Percentiles rank a stretch among this genome's conserved stretches.
phyloP scores from a whole-genome alignment of 2,329 filamentous ascomycete species.

The Trichoderma harzianum region DNA sequence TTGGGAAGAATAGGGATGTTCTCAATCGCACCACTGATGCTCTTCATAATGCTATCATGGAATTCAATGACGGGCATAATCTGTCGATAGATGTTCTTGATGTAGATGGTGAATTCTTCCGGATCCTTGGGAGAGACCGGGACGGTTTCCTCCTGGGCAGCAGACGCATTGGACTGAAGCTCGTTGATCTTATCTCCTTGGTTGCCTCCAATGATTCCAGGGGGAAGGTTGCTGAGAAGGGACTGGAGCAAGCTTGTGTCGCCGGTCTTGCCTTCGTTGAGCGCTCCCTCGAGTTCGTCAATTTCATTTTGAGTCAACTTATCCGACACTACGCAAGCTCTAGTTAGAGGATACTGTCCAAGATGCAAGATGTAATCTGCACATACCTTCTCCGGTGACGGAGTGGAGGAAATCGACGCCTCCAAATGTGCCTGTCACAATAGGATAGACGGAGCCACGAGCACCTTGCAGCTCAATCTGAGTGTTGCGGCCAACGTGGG shows the following conservation, averaged over 20 bases:
- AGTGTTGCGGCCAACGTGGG: constrained; percentile 79
- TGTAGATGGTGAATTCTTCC: constrained; percentile 77
- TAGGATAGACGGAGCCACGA: constrained; percentile 66
- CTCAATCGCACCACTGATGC: constrained; percentile 73
- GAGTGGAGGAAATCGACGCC: constrained; percentile 93
- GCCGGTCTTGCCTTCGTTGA: constrained; percentile 59
- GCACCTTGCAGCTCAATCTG: constrained; percentile 66
- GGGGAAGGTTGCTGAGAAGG: constrained; percentile 76
- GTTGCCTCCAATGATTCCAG: constrained; percentile 73
- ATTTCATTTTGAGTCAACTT: constrained; percentile 91
- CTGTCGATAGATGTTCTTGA: constrained; percentile 69
- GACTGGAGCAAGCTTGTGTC: constrained; percentile 75
- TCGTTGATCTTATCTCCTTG: constrained; percentile 74
- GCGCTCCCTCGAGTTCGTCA: constrained; percentile 79
- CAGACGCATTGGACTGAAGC: constrained; percentile 71
- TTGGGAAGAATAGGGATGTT: constrained; percentile 82
- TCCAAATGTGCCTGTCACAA: constrained; percentile 89
- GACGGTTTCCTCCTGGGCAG: constrained; percentile 72
- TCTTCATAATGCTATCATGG: constrained; percentile 83
- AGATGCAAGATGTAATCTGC: no score
- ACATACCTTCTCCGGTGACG: constrained; percentile 64
- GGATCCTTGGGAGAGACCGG: constrained; percentile 73
- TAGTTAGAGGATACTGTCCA: not conserved
- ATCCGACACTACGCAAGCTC: constrained; percentile 61
- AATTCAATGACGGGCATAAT: constrained; percentile 89